Conservation (phyloP, 2,329 filamentous ascomycete genomes). For the Fusarium domesticum region DNA sequence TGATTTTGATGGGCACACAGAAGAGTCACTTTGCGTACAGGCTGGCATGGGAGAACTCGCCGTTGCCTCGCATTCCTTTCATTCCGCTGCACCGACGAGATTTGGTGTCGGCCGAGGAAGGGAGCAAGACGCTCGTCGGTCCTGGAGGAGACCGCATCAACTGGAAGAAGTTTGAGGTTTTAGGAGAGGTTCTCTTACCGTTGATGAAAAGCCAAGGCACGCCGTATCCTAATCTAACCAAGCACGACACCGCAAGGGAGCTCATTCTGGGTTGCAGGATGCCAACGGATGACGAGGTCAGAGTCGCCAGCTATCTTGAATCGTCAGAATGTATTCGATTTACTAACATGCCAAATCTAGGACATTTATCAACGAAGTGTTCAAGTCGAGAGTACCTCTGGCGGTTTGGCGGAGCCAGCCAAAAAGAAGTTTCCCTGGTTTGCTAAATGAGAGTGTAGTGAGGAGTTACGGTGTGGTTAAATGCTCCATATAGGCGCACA, state of each 20-base stretch:
- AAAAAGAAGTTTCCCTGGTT: slow-evolving; percentile 69
- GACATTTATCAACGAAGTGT: slow-evolving; percentile 63
- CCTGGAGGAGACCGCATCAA: slow-evolving; percentile 74
- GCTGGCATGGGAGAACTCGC: slow-evolving; percentile 95
- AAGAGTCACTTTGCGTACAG: slow-evolving; percentile 94
- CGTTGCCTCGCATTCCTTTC: slow-evolving; percentile 86
- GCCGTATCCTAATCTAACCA: slow-evolving; percentile 70
- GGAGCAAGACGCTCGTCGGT: slow-evolving; percentile 84
- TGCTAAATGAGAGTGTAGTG: slow-evolving; percentile 41
- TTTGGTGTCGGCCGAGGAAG: slow-evolving; percentile 87
- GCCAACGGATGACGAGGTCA: slow-evolving; percentile 82
- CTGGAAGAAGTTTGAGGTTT: slow-evolving; percentile 97
- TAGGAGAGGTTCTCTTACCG: slow-evolving; percentile 85
- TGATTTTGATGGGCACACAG: slow-evolving; percentile 88
- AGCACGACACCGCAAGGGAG: slow-evolving; percentile 67
- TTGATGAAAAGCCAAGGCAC: slow-evolving; percentile 89
- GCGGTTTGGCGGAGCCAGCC: slow-evolving; percentile 44
- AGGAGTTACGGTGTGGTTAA: slow-evolving; percentile 27
- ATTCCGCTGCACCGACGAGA: slow-evolving; percentile 87
- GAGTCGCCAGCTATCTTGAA: slow-evolving; percentile 30
- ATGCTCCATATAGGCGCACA: slow-evolving; percentile 10
- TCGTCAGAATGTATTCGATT: background rate
- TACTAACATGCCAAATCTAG: slow-evolving; percentile 39
- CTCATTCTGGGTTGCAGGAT: slow-evolving; percentile 80
- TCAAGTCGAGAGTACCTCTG: slow-evolving; percentile 52